Base-by-base conservation (phyloP, 148 eudicot species). In the Vaccinium myrtillus region DNA sequence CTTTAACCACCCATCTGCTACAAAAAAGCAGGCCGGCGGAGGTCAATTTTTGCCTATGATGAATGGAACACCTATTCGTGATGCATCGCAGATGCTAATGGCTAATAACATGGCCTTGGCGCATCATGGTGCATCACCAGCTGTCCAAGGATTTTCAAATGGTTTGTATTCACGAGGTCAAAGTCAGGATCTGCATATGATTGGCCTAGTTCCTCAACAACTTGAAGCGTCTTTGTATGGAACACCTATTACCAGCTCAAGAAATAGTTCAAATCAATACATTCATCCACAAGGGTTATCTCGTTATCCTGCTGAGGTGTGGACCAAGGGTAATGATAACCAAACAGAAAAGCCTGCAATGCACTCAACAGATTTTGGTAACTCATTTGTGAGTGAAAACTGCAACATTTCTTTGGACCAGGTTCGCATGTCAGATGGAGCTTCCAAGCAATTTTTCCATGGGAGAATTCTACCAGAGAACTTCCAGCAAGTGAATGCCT, bases 141-240 rank as follows among this genome's bases (percentile, higher is more conserved):
- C 89, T 54, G 65, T 85, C 84, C 91, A 88, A 82, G 94, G 90
- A 27, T 83, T 87, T 32, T 79, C 90, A 46, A 87, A 87, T 84
- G 92, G 91, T 80, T 21, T 84, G 32, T 75, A 78, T 77, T 83
- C 88, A 53, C 89, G 86, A 61, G 83, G 71, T 79, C 91, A 87
- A 56, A 81, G 71, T 77, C 87, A 82, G 58, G 82, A 85, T 63
- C 54, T 81, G 39, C 61, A 25, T 79, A 78, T 83, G 32, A 50
- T 83, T 85, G 85, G 90, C 49, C 8, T 71, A 21, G 55, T 87
- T 39, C 86, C 87, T 70, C 90, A 81, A 73, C 89, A 89, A 65
- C 80, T 80, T 77, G 88, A 83, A 30, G 54, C 14, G 25, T 88
- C 93, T 83, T 86, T 88, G 46, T 91, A 87, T 59, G 91, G 94